Base-by-base conservation (phyloP, 208 protist species). In the Trichomonas vaginalis region DNA sequence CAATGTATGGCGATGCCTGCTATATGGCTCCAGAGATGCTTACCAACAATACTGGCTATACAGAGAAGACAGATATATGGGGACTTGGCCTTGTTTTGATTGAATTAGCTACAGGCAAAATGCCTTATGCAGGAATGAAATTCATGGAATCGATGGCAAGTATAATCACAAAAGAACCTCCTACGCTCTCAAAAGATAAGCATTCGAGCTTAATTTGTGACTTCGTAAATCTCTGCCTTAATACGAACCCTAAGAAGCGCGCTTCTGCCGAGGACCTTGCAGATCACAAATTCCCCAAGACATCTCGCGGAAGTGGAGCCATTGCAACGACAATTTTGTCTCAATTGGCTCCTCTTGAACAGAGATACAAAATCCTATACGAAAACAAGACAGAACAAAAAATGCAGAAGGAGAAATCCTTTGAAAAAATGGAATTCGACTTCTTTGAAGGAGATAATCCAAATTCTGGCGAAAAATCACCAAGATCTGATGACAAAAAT, bases 21-120 rank as follows among this genome's bases (percentile, higher is more conserved):
- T 97, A 96, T 96, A 97, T 97, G 97, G 97, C 97, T n/a, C 97
- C 97, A 47, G 97, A 97, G 92, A 96, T 97, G 8, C 96, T 97
- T 39, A 95, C 95, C 15, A 86, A 97, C 39, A 48, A 70, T 42
- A 51, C 37, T 49, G 95, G 96, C 4, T 97, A 97, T 79, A 95
- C 97, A 61, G 40, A 92, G 35, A 97, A 97, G 61, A 96, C 96
- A 35, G 97, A 98, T 96, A 96, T 98, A n/a, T 98, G 97, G 97
- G 96, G 96, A 40, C 62, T 97, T 17, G 97, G 97, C 27, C 97
- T 98, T 87, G 97, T 96, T 6, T 96, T 97, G 0, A 96, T 98
- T 37, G 97, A 98, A 95, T 48, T 97, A 0, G 97, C 96, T 0
- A 96, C 97, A 51, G 90, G 61, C 3, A 45, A 95, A n/a, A 96